A percentile compares a stretch with the other conserved stretches of the same genome.
These are phyloP conservation scores for Malania oleifera DNA, from an alignment of 164 flowering plant genomes.

Conservation along the genomic window DNA sequence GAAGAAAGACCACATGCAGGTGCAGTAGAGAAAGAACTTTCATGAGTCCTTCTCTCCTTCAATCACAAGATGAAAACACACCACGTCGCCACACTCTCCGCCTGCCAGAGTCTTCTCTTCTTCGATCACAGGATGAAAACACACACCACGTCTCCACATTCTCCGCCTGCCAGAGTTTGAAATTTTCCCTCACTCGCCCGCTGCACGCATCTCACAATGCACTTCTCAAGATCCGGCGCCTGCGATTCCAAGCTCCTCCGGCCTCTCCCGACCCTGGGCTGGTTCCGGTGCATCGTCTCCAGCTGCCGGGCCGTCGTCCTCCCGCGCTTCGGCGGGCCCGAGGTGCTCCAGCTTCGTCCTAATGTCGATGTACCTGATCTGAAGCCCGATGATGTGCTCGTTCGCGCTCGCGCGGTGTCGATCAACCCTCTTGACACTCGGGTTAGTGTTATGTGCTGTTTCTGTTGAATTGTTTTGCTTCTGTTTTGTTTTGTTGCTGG, in stretches of 20 bases:
- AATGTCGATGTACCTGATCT: conserved; percentile 68
- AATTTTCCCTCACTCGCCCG: too few relatives aligned
- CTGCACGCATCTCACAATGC: not conserved
- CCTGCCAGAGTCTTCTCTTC: too few relatives aligned
- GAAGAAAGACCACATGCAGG: too few relatives aligned
- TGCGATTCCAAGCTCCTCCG: not conserved
- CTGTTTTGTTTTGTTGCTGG: not conserved
- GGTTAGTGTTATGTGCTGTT: conserved; percentile 23
- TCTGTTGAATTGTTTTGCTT: not conserved
- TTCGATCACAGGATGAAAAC: too few relatives aligned
- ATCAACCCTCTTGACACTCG: conserved; percentile 88
- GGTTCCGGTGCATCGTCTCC: conserved; percentile 40
- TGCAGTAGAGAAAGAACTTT: too few relatives aligned
- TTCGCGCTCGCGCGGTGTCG: conserved; percentile 85
- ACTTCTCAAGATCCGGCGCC: not conserved
- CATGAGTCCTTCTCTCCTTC: too few relatives aligned
- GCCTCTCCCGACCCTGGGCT: not conserved
- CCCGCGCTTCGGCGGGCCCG: conserved; percentile 89
- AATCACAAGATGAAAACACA: too few relatives aligned
- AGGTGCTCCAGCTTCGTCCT: conserved; percentile 65
- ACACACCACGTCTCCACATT: too few relatives aligned
- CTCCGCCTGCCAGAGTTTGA: too few relatives aligned
- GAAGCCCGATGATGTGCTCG: conserved; percentile 77
- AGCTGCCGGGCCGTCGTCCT: conserved; percentile 74
- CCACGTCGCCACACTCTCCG: too few relatives aligned